Conservation (phyloP, 768 basidiomycete species). For the Phylloporus sp. region DNA sequence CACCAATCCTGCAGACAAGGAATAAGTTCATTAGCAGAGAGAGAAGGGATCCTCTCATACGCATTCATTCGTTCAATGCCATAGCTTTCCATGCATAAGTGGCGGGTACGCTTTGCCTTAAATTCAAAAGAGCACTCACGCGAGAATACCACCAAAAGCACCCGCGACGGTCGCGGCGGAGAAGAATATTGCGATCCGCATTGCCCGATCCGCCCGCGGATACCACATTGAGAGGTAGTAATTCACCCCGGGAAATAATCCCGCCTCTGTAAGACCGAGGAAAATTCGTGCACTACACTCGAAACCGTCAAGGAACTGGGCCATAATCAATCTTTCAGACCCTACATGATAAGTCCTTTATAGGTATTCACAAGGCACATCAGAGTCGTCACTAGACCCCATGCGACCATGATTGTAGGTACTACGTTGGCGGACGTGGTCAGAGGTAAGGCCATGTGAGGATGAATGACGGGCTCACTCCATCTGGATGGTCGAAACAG, state of each 20-base stretch:
- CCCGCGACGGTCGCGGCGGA: constrained; percentile 54
- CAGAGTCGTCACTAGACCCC: constrained; percentile 35
- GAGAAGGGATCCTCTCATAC: constrained; percentile 19
- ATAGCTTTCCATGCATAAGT: constrained; percentile 26
- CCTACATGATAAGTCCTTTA: constrained; percentile 30
- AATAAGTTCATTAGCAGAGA: neutral
- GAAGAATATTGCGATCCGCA: constrained; percentile 58
- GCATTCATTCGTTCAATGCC: constrained; percentile 33
- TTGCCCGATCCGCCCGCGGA: constrained; percentile 49
- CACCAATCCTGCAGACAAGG: constrained; percentile 17
- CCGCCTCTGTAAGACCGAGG: constrained; percentile 45
- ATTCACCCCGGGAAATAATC: constrained; percentile 37
- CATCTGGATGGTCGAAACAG: constrained; percentile 32
- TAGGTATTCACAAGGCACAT: constrained; percentile 35
- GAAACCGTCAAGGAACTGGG: neutral
- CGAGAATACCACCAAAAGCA: constrained; percentile 46
- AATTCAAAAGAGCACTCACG: constrained; percentile 29
- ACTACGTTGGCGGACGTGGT: constrained; percentile 26
- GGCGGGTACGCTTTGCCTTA: neutral
- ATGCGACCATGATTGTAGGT: constrained; percentile 34
- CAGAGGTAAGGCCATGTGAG: neutral
- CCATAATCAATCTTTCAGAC: neutral
- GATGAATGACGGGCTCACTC: constrained; percentile 20
- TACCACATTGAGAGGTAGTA: constrained; percentile 56
- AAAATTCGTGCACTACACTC: constrained; percentile 33